phyloP scores from a whole-genome alignment of 2,329 filamentous ascomycete species.

The Apiospora aurea region DNA sequence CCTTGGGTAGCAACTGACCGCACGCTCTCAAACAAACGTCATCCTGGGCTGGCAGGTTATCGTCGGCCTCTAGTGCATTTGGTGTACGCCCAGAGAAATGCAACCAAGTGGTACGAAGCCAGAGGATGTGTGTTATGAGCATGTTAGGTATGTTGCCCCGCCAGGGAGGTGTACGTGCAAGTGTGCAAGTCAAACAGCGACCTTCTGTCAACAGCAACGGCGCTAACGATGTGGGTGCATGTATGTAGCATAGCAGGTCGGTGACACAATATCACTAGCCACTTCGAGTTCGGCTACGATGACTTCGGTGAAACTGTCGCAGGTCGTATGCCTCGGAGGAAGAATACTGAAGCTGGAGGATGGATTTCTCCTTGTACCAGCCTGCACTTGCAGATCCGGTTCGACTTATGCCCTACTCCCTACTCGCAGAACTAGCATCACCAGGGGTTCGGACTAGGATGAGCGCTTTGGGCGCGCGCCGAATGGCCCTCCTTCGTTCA shows the following conservation, averaged over 20 bases:
- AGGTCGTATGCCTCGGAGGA: not conserved
- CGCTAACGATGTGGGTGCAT: not conserved
- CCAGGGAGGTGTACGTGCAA: conserved; percentile 1
- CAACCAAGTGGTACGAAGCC: not conserved
- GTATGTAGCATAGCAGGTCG: not conserved
- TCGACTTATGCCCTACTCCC: conserved; percentile 1
- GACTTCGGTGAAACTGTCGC: not conserved
- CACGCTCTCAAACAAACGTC: not conserved
- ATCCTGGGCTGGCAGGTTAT: not conserved
- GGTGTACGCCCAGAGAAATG: not conserved
- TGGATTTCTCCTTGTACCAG: not conserved
- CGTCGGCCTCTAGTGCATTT: not conserved
- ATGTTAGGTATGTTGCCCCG: not conserved
- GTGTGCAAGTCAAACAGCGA: not conserved
- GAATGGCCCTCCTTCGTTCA: conserved; percentile 3
- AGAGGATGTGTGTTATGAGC: not conserved
- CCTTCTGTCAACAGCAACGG: not conserved
- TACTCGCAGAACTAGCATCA: not conserved
- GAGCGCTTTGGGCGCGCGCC: conserved; percentile 6
- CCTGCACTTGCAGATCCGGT: conserved; percentile 12
- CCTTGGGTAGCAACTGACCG: not conserved
- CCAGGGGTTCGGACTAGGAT: not conserved
- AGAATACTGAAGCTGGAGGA: not conserved
- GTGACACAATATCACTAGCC: conserved; percentile 3
- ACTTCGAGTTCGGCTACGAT: not conserved